Evolutionary conservation across 2,329 filamentous ascomycete species (phyloP).

Genomic region (Botrytis medusae): DNA sequence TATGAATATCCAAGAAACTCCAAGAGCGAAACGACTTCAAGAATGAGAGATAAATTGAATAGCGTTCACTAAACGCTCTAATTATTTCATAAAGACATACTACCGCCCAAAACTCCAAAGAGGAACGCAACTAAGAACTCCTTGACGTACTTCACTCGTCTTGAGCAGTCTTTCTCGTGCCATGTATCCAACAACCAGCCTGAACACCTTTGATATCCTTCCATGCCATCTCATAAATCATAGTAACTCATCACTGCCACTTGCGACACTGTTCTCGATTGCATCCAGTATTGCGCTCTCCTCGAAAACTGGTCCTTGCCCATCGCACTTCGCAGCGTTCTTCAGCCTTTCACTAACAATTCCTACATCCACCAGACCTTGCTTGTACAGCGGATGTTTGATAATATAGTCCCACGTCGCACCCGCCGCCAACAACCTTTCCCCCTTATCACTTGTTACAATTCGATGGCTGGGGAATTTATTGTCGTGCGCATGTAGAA

Average conservation of each 20-base stretch:
- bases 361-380: slow-evolving; percentile 76
- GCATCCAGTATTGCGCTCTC: slow-evolving; percentile 71
- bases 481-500: slow-evolving; percentile 60
- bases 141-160: neutral
- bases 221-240: slow-evolving; percentile 40
- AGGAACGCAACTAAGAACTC: slow-evolving; percentile 2
- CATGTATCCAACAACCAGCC: slow-evolving; percentile 9
- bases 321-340: slow-evolving; percentile 75
- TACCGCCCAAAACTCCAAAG: neutral
- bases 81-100: neutral
- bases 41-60: neutral
- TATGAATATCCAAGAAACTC: neutral
- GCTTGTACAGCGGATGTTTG: slow-evolving; percentile 71
- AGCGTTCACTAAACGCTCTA: neutral
- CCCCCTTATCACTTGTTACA: slow-evolving; percentile 65
- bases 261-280: slow-evolving; percentile 75
- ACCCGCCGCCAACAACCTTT: slow-evolving; percentile 69
- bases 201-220: slow-evolving; percentile 22
- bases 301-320: slow-evolving; percentile 83
- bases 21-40: neutral
- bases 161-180: neutral
- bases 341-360: slow-evolving; percentile 79
- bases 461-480: slow-evolving; percentile 69
- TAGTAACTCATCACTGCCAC: slow-evolving; percentile 75
- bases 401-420: slow-evolving; percentile 92